Conservation (phyloP, 1,284 basidiomycete genomes). For the Pseudozyma sp. region DNA sequence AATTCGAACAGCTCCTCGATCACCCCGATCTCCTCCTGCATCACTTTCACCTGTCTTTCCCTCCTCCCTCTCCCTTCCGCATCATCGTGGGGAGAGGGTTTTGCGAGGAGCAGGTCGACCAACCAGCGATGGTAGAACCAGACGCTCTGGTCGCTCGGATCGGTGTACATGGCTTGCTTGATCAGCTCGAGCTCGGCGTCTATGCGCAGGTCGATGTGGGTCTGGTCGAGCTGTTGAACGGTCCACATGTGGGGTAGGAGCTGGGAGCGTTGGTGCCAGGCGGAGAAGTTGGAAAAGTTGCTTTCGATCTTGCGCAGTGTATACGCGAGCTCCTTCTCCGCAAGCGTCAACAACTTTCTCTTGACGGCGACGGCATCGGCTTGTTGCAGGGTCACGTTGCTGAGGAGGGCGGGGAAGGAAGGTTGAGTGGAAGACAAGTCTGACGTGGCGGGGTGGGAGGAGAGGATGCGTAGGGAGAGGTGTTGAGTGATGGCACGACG, state of each 20-base stretch:
- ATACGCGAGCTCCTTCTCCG: constrained; percentile 54
- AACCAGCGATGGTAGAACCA: constrained; percentile 99
- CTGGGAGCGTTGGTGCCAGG: constrained; percentile 97
- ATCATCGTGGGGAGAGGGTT: not conserved
- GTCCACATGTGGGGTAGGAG: constrained; percentile 79
- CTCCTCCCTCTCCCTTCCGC: not conserved
- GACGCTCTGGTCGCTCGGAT: constrained; percentile 93
- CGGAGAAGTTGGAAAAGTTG: constrained; percentile 97
- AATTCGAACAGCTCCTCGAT: constrained; percentile 89
- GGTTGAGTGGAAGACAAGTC: not conserved
- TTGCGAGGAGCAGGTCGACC: constrained; percentile 72
- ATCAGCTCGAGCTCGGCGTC: constrained; percentile 88
- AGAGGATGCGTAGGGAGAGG: constrained; percentile 39
- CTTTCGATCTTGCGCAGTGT: constrained; percentile 90
- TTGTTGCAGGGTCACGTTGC: not conserved
- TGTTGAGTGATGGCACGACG: constrained; percentile 57
- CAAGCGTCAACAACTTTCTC: constrained; percentile 31
- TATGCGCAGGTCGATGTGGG: constrained; percentile 20
- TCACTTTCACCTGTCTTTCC: constrained; percentile 6
- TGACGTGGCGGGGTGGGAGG: not conserved
- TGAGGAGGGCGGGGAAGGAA: constrained; percentile 23
- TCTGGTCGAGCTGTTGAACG: constrained; percentile 67
- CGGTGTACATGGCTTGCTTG: constrained; percentile 93
- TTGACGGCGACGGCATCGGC: not conserved
- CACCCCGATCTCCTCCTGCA: constrained; percentile 77